Conservation (phyloP, 1,139 yeast species). For the Lodderomyces margitis region DNA sequence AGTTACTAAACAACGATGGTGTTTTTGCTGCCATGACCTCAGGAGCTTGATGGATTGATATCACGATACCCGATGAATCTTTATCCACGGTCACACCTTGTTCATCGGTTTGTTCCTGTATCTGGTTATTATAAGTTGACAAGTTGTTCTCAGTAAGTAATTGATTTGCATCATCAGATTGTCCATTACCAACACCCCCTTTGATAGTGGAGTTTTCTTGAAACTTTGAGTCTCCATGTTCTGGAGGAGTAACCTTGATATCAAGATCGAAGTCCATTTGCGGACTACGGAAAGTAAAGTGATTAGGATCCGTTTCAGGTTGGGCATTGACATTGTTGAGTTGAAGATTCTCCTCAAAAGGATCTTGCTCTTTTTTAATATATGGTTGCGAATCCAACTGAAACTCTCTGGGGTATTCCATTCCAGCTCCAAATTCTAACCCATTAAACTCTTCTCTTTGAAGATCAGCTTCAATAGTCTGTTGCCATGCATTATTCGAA, state of each 20-base stretch:
- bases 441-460: slow-evolving; percentile 7
- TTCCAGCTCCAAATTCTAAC: slow-evolving; percentile 1
- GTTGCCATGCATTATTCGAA: not conserved
- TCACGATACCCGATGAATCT: slow-evolving; percentile 21
- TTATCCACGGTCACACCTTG: slow-evolving; percentile 13
- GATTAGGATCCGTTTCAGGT: slow-evolving; percentile 3
- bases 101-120: slow-evolving; percentile 7
- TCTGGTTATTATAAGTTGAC: slow-evolving; percentile 17
- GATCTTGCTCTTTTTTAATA: not conserved
- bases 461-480: not conserved
- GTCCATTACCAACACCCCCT: not conserved
- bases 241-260: slow-evolving; percentile 16
- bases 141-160: slow-evolving; percentile 31
- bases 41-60: slow-evolving; percentile 30
- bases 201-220: slow-evolving; percentile 4
- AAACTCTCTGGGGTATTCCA: not conserved
- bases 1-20: slow-evolving; percentile 46
- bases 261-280: slow-evolving; percentile 14
- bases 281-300: slow-evolving; percentile 10
- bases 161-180: slow-evolving; percentile 11
- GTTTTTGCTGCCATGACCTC: slow-evolving; percentile 36
- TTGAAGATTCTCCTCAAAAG: slow-evolving; percentile 3
- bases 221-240: slow-evolving; percentile 6
- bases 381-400: slow-evolving; percentile 1
- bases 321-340: slow-evolving; percentile 7